Base-by-base conservation (phyloP, 2,329 filamentous ascomycete species). In the Talaromyces verruculosus region DNA sequence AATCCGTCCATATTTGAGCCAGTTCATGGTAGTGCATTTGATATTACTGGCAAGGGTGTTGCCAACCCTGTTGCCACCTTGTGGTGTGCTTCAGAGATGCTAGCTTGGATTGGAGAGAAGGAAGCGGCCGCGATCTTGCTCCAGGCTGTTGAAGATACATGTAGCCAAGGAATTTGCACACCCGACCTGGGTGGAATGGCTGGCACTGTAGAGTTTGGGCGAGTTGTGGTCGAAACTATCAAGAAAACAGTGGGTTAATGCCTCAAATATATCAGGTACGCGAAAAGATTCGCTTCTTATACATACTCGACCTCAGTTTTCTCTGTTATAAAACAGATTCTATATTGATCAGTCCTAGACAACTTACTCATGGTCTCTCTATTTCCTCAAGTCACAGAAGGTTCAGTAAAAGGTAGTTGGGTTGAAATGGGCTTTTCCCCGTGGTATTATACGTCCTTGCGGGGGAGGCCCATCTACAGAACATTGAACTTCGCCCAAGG, bases 41-140 rank as follows among this genome's bases (percentile, higher is more conserved):
- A 88, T 66, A 87, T 88, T 65, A 82, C 83, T 1, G 85, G 86
- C 5, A 83, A 85, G 68, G 84, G 84, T 0, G 79, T 87, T 35
- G 84, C 84, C 2, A 87, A 87, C 68, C 85, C 85, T 0, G 79
- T 88, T 0, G 86, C 83, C 2, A 86, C 85, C n/a, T 86, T 88
- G 71, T 89, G 87, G 87, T 86, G 85, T 1, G 86, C 84, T 0
- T 85, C 87, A 17, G 87, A 88, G 79, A 84, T 89, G 83, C 77
- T 88, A 7, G 74, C 82, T 61, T 87, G 86, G 81, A 72, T 88
- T 10, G 85, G 85, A 0, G 74, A 85, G 60, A 78, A 82, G n/a
- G 76, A 81, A 15, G 85, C 84, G 0, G 84, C 85, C 0, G 81
- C 84, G 63, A 74, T 73, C n/a, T 74, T 88, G 19, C 83, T 88